Evolutionary conservation across 768 basidiomycete species (phyloP), one percentile per base, ranked within the genome.

Genomic region (Tylopilus plumbeoviolaceoides): DNA sequence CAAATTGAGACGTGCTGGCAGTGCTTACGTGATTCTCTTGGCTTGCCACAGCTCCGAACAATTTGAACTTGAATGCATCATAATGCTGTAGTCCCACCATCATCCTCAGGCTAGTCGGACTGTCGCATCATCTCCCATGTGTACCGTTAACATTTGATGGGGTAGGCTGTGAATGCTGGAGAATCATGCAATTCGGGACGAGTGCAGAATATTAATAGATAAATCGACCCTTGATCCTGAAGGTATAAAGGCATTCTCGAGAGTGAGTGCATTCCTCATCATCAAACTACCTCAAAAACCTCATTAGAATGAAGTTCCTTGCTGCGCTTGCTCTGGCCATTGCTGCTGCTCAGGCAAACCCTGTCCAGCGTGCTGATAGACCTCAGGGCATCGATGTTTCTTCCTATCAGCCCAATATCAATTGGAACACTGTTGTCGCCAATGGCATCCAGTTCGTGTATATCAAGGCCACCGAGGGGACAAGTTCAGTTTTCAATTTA

Each of bases 401-500:
- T 11, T 46, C 61, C 60, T 77, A 70, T 44, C 83, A 85, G 54
- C 59, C 72, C 12, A 61, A 56, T 56, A 64, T 85, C 36, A 69
- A 83, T 62, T 85, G 81, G 81, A 68, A 60, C 36, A 70, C 73
- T 3, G 78, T 83, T 55, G 74, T 70, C 54, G 63, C 73, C 12
- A 78, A 79, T 54, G 83, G 80, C 4, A 63, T 83, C 30, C 51
- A 70, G 12, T 86, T 83, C 59, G 80, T 71, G 3, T 85, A 75
- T 59, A 84, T 86, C 75, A 86, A 85, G 63, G 83, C 83, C 11
- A 85, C 84, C 4, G 83, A 86, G 63, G 78, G 78, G 9, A 81
- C 73, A n/a, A 59, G 81, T 82, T 41, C 50, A 47, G 72, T 61
- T 7, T 45, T 50, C 38, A 5, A 9, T 35, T 46, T 48, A 0